Evolutionary conservation across 345 rosid species (phyloP).

Genomic region (Nephelium lappaceum): DNA sequence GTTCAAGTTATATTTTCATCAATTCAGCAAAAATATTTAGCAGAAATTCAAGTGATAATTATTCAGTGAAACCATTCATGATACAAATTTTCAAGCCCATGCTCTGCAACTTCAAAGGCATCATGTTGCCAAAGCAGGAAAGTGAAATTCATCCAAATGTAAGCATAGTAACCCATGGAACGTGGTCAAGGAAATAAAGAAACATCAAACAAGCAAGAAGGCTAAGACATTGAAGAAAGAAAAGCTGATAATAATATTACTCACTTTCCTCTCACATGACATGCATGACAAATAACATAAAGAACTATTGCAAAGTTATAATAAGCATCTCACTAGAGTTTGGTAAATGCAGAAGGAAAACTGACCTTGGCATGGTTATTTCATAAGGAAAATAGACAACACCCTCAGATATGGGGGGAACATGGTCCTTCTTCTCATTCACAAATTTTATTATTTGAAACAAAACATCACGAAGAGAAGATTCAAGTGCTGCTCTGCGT

Average conservation of each 20-base stretch:
- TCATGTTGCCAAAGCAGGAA: neutral
- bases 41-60: neutral
- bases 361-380: constrained; percentile 84
- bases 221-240: neutral
- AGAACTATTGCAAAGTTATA: constrained; percentile 9
- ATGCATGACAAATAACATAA: neutral
- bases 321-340: neutral
- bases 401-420: constrained; percentile 83
- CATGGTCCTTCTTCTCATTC: constrained; percentile 94
- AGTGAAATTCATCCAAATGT: constrained; percentile 1
- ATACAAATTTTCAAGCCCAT: neutral
- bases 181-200: neutral
- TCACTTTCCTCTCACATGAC: neutral
- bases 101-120: neutral
- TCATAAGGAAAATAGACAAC: constrained; percentile 82
- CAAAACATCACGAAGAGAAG: constrained; percentile 76
- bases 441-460: constrained; percentile 93
- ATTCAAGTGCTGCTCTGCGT: constrained; percentile 77
- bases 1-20: neutral
- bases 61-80: neutral
- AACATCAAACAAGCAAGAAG: neutral
- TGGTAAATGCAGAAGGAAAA: constrained; percentile 21
- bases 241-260: neutral
- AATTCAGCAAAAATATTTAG: neutral
- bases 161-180: neutral